These are phyloP conservation scores for Xylariaceae sp. DNA, from an alignment of 2,329 filamentous ascomycete genomes.

Conservation along the genomic window DNA sequence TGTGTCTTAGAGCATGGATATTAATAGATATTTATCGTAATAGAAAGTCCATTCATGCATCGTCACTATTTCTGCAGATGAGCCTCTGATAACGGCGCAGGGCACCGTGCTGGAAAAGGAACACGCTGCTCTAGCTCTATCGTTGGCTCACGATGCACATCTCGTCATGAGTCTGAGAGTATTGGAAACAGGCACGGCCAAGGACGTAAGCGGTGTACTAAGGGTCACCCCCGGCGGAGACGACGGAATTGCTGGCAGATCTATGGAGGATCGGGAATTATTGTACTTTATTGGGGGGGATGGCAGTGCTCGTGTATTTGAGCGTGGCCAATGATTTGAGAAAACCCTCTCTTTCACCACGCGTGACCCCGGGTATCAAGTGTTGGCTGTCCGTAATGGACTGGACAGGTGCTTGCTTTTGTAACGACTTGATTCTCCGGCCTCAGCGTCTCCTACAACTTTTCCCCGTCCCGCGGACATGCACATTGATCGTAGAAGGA, in stretches of 20 bases:
- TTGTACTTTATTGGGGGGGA: conserved; percentile 77
- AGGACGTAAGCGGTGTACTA: conserved; percentile 84
- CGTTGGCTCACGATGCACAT: conserved; percentile 69
- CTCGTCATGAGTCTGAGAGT: conserved; percentile 65
- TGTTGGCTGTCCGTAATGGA: background rate
- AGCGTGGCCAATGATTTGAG: conserved; percentile 58
- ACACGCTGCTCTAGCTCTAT: conserved; percentile 65
- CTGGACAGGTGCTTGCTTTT: conserved; percentile 1
- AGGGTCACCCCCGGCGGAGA: conserved; percentile 59
- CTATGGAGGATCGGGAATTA: conserved; percentile 59
- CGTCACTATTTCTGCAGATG: conserved; percentile 65
- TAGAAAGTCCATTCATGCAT: conserved; percentile 61
- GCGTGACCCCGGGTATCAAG: conserved; percentile 3
- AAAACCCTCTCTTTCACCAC: conserved; percentile 8
- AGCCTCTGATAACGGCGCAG: conserved; percentile 58
- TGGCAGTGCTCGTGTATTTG: conserved; percentile 76
- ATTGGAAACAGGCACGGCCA: conserved; percentile 82
- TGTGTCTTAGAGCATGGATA: conserved; percentile 6
- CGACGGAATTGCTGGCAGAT: conserved; percentile 22
- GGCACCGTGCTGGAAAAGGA: conserved; percentile 62
- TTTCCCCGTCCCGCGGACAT: conserved; percentile 8
- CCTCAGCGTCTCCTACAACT: background rate
- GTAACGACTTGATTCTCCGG: conserved; percentile 5
- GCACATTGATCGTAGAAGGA: conserved; percentile 14
- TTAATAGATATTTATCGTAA: conserved; percentile 21